phyloP scores from a whole-genome alignment of 257 asterid genomes.

The Buddleja alternifolia region DNA sequence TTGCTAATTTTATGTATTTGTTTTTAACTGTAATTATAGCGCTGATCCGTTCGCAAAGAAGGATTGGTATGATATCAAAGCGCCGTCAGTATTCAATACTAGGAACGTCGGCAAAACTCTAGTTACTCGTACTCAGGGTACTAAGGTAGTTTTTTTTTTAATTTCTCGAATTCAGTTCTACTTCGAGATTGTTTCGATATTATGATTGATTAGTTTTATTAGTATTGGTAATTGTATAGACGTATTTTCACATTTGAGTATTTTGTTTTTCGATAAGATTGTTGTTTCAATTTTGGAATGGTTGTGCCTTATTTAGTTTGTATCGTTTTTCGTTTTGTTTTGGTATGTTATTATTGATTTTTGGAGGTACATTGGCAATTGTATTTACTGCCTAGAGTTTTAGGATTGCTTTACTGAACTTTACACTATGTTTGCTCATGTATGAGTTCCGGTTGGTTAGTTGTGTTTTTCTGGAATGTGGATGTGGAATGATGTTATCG shows the following conservation, averaged over 20 bases:
- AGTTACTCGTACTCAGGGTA: constrained; percentile 69
- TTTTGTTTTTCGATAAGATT: background rate
- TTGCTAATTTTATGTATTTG: background rate
- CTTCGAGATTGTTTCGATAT: background rate
- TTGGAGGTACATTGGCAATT: background rate
- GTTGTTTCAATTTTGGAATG: background rate
- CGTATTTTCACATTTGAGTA: background rate
- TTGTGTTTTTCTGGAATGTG: background rate
- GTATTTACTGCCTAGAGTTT: background rate
- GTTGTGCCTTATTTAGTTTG: too few species aligned
- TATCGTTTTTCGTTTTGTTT: background rate
- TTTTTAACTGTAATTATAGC: too few species aligned
- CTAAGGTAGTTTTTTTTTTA: constrained; percentile 38
- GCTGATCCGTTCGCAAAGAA: constrained; percentile 63
- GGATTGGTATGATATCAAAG: constrained; percentile 71
- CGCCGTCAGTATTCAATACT: constrained; percentile 54
- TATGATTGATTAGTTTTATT: background rate
- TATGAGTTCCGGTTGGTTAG: background rate
- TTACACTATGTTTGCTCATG: too few species aligned
- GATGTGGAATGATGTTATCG: background rate
- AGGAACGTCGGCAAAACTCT: constrained; percentile 61
- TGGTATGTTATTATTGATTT: background rate
- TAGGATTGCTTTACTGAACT: background rate
- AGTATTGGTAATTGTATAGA: background rate
- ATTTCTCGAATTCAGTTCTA: background rate